Evolutionary conservation across 208 protist species (phyloP).

Genomic region (Leishmania mexicana): DNA sequence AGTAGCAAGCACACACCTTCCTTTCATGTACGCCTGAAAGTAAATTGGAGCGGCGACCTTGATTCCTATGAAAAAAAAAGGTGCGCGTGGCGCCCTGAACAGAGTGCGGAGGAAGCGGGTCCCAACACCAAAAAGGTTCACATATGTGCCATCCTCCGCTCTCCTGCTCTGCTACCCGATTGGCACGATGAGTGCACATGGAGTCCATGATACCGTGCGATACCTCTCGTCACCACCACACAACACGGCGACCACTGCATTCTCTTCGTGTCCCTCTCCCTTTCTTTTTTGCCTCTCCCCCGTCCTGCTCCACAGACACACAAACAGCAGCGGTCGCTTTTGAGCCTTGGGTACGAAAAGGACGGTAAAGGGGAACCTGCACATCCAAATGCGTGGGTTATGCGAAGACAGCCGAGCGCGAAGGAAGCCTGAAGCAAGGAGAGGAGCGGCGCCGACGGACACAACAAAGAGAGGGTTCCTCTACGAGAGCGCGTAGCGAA

Average conservation of each 20-base stretch:
- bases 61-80: not conserved
- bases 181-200: not conserved
- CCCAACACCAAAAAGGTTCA: not conserved
- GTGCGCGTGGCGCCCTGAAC: not conserved
- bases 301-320: not conserved
- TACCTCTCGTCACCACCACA: not conserved
- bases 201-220: not conserved
- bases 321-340: not conserved
- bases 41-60: not conserved
- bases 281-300: too few species aligned
- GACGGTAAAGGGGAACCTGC: not conserved
- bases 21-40: not conserved
- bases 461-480: too few species aligned
- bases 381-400: not conserved
- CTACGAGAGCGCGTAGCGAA: conserved; percentile 24
- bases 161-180: not conserved
- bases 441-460: not conserved
- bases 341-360: not conserved
- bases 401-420: not conserved
- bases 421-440: not conserved
- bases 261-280: not conserved
- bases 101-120: not conserved
- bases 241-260: not conserved
- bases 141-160: not conserved
- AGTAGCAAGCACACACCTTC: not conserved